Base-by-base conservation (phyloP, 768 basidiomycete genomes). In the Termitomyces sp. region DNA sequence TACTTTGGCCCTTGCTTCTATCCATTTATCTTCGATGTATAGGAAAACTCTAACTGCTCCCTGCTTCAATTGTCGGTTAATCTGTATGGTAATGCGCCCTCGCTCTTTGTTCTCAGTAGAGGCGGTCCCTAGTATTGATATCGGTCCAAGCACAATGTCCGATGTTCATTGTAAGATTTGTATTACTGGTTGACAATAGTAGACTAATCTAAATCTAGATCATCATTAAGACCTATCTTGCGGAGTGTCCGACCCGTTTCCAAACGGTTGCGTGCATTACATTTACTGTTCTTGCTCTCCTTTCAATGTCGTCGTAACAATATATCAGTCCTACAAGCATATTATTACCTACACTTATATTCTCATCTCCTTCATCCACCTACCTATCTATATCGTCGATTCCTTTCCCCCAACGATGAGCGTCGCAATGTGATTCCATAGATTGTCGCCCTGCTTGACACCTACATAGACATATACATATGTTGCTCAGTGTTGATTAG, bases 381-480 rank as follows among this genome's bases (percentile, higher is more conserved):
- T 58, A 50, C 9, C 40, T 19, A n/a, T n/a, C n/a, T 19, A 41
- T 41, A 41, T 41, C 5, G 9, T 14, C 35, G 14, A 3, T 35
- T 0, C 28, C 15, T 28, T 17, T 6, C 8, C 7, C 23, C 26
- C 17, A 17, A 1, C 44, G 56, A 61, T 33, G 45, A 57, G 54
- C 40, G 26, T 52, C 35, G 55, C 49, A 43, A 54, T 58, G 60
- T 61, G 53, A 38, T 47, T 46, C 14, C 56, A 31, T 57, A 49
- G 50, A 52, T 43, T 19, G 40, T 43, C 53, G 35, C 26, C 17
- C 19, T 49, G 46, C 41, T 28, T 41, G 45, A n/a, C 55, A 56
- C n/a, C 41, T 53, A 21, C 31, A 26, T 1, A 15, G 43, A 40
- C 44, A 51, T 51, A 43, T 60, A 46, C 33, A 26, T 42, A 12